A percentile compares a stretch with the other conserved stretches of the same genome.
Conservation (phyloP, 257 asterid genomes). For the Fraxinus anomala region DNA sequence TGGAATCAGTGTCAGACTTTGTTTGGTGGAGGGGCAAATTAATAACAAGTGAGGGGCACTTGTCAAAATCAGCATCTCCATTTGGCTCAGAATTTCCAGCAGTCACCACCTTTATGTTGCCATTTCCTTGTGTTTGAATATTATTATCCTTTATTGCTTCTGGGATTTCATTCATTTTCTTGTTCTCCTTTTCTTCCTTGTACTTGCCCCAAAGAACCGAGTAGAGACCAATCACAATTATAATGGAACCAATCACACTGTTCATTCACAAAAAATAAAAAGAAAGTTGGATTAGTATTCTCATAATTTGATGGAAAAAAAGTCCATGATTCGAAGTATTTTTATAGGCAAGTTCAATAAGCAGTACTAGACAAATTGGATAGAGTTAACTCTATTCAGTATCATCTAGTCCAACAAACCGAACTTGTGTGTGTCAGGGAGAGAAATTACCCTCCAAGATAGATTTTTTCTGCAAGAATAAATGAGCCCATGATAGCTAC, state of each 20-base stretch:
- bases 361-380: too few species aligned
- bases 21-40: slow-evolving; percentile 35
- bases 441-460: slow-evolving; percentile 68
- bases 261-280: neutral
- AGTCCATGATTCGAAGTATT: neutral
- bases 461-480: slow-evolving; percentile 67
- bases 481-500: slow-evolving; percentile 80
- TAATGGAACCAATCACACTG: slow-evolving; percentile 54
- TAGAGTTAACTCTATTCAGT: too few species aligned
- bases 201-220: slow-evolving; percentile 62
- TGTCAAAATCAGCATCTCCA: slow-evolving; percentile 11
- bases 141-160: slow-evolving; percentile 39
- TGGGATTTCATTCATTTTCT: slow-evolving; percentile 38
- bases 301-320: neutral
- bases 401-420: too few species aligned
- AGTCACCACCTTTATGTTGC: slow-evolving; percentile 13
- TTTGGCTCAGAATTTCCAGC: slow-evolving; percentile 6
- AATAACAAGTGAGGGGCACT: slow-evolving; percentile 37
- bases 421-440: neutral
- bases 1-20: slow-evolving; percentile 24
- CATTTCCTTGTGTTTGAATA: slow-evolving; percentile 24
- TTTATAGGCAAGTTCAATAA: too few species aligned
- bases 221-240: slow-evolving; percentile 60
- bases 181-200: slow-evolving; percentile 48
- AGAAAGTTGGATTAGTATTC: neutral